phyloP scores from a whole-genome alignment of 1,139 yeast genomes.

The Wickerhamomyces sp. region DNA sequence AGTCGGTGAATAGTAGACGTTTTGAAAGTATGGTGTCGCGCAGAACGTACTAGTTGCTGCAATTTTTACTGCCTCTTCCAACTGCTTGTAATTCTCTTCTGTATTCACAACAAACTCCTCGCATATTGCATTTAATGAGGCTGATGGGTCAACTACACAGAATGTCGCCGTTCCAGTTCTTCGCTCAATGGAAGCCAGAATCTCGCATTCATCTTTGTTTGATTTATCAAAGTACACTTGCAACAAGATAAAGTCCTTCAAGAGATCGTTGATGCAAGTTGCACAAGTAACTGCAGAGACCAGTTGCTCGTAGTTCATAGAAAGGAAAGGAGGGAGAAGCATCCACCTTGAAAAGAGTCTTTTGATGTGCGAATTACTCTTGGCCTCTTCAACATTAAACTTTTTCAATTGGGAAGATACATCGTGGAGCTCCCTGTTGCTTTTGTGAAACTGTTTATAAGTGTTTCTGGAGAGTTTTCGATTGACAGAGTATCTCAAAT shows the following conservation, averaged over 20 bases:
- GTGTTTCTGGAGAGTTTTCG: background rate
- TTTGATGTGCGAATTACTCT: constrained; percentile 9
- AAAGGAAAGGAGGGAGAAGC: constrained; percentile 15
- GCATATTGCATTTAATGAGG: too few relatives aligned
- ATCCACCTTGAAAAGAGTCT: constrained; percentile 18
- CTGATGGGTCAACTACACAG: too few relatives aligned
- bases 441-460: background rate
- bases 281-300: constrained; percentile 12
- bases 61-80: too few relatives aligned
- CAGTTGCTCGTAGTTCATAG: constrained; percentile 4
- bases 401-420: background rate
- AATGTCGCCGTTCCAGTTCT: too few relatives aligned
- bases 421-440: background rate
- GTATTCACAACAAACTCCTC: too few relatives aligned
- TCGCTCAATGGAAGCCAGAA: constrained; percentile 15
- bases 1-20: constrained; percentile 2
- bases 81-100: too few relatives aligned
- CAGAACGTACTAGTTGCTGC: too few relatives aligned
- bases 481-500: constrained; percentile 14
- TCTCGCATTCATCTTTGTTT: constrained; percentile 6
- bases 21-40: constrained; percentile 2
- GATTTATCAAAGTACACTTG: constrained; percentile 6
- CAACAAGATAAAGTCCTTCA: constrained; percentile 10
- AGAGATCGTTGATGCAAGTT: constrained; percentile 12
- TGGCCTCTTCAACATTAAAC: too few relatives aligned